phyloP scores from a whole-genome alignment of 768 basidiomycete genomes.

The Kwoniella sp. region DNA sequence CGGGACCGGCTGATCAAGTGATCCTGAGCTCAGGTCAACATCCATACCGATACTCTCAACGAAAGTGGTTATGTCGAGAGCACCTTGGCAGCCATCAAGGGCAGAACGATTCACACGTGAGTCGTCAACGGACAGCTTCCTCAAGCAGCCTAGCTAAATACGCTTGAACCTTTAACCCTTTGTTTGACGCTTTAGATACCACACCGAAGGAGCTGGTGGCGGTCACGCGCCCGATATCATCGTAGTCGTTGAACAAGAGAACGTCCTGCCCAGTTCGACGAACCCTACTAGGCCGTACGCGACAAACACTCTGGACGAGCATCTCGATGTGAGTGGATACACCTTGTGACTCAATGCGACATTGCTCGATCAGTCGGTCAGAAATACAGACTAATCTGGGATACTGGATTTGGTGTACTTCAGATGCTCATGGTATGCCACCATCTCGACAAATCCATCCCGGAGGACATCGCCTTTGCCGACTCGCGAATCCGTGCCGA shows the following conservation, averaged over 20 bases:
- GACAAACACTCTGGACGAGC: constrained; percentile 90
- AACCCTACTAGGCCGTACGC: constrained; percentile 94
- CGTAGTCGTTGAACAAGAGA: constrained; percentile 84
- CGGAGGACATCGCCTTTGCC: constrained; percentile 92
- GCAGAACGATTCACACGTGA: constrained; percentile 83
- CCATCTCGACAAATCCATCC: constrained; percentile 85
- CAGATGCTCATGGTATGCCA: constrained; percentile 99
- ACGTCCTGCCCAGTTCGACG: constrained; percentile 93
- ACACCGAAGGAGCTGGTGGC: constrained; percentile 93
- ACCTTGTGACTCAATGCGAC: not conserved
- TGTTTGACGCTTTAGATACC: constrained; percentile 61
- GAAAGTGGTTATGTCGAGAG: constrained; percentile 97
- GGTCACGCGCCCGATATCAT: constrained; percentile 99
- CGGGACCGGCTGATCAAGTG: too few relatives aligned
- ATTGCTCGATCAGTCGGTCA: too few relatives aligned
- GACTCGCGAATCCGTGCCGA: constrained; percentile 96
- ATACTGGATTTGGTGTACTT: not conserved
- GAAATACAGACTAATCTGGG: too few relatives aligned
- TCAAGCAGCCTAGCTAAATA: too few relatives aligned
- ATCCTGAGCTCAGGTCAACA: constrained; percentile 72
- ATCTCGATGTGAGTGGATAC: constrained; percentile 74
- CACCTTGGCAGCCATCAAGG: constrained; percentile 86
- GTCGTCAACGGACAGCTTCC: too few relatives aligned
- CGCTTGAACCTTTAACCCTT: too few relatives aligned
- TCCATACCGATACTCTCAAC: constrained; percentile 96